These are phyloP conservation scores for Deakozyma indianensis DNA, from an alignment of 805 yeast species.

Conservation along the genomic window DNA sequence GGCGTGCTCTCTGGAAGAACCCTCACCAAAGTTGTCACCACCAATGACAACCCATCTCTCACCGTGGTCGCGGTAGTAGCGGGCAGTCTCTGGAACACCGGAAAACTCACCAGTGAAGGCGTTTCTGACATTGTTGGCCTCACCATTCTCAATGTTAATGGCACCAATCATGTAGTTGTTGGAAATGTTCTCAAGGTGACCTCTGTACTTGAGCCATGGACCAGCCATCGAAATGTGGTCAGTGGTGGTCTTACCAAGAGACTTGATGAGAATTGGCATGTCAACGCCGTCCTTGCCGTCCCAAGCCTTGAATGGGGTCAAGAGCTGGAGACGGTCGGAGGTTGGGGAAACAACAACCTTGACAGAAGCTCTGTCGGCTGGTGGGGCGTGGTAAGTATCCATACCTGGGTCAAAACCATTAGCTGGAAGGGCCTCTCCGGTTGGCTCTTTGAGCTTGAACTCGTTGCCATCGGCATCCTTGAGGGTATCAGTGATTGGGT, in stretches of 20 bases:
- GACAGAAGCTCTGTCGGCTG: slow-evolving; percentile 66
- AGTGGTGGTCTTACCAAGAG: slow-evolving; percentile 95
- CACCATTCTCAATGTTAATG: slow-evolving; percentile 86
- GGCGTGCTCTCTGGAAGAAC: slow-evolving; percentile 99
- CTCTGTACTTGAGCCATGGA: slow-evolving; percentile 99
- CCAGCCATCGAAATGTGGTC: slow-evolving; percentile 99
- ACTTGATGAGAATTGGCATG: slow-evolving; percentile 91
- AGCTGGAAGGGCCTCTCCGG: slow-evolving; percentile 80
- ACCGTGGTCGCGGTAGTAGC: slow-evolving; percentile 86
- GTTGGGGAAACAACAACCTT: slow-evolving; percentile 69
- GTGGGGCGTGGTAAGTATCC: slow-evolving; percentile 96
- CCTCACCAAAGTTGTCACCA: slow-evolving; percentile 98
- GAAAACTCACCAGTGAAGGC: slow-evolving; percentile 80
- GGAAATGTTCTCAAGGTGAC: slow-evolving; percentile 96
- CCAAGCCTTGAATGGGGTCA: slow-evolving; percentile 92
- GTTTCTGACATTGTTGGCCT: slow-evolving; percentile 85
- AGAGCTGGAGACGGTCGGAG: slow-evolving; percentile 90
- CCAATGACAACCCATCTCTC: slow-evolving; percentile 95
- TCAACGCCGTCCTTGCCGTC: slow-evolving; percentile 83
- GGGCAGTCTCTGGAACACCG: slow-evolving; percentile 96
- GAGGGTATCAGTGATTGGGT: slow-evolving; percentile 85
- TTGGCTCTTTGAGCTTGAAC: slow-evolving; percentile 77
- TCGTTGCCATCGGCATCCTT: slow-evolving; percentile 80
- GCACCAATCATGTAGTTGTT: slow-evolving; percentile 99
- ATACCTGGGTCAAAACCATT: slow-evolving; percentile 87